Percentiles rank a stretch among this genome's conserved stretches.
Conservation (phyloP, 768 basidiomycete species). For the Daedaleopsis nitida region DNA sequence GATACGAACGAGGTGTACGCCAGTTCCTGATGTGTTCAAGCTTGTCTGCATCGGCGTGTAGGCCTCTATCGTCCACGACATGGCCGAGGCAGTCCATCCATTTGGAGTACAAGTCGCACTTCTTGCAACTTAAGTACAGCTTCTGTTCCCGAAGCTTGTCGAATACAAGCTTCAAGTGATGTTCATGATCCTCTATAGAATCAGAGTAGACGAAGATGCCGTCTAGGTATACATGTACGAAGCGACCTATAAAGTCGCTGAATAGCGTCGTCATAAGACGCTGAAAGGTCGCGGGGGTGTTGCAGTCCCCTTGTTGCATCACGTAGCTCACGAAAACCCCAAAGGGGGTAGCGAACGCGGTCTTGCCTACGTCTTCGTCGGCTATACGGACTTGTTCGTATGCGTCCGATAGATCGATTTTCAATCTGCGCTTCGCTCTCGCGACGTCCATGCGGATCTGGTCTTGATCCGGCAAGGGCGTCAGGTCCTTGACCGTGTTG, state of each 20-base stretch:
- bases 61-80: slow-evolving; percentile 39
- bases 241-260: slow-evolving; percentile 36
- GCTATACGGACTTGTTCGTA: slow-evolving; percentile 45
- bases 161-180: slow-evolving; percentile 37
- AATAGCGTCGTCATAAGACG: slow-evolving; percentile 45
- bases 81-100: slow-evolving; percentile 42
- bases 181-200: slow-evolving; percentile 39
- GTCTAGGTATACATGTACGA: slow-evolving; percentile 47
- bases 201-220: slow-evolving; percentile 44
- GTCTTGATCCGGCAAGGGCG: slow-evolving; percentile 45
- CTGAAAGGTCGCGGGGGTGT: slow-evolving; percentile 49
- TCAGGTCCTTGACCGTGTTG: slow-evolving; percentile 43
- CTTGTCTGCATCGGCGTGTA: slow-evolving; percentile 41
- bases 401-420: slow-evolving; percentile 43
- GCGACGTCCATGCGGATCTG: slow-evolving; percentile 38
- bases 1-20: slow-evolving; percentile 34
- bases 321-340: slow-evolving; percentile 40
- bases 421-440: slow-evolving; percentile 33
- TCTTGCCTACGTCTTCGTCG: slow-evolving; percentile 33
- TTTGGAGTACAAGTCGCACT: slow-evolving; percentile 35
- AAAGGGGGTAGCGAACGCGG: slow-evolving; percentile 37
- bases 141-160: slow-evolving; percentile 26
- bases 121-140: slow-evolving; percentile 37
- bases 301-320: slow-evolving; percentile 49
- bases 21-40: slow-evolving; percentile 35